Conservation (phyloP, 257 asterid species). For the Henckelia pumila region DNA sequence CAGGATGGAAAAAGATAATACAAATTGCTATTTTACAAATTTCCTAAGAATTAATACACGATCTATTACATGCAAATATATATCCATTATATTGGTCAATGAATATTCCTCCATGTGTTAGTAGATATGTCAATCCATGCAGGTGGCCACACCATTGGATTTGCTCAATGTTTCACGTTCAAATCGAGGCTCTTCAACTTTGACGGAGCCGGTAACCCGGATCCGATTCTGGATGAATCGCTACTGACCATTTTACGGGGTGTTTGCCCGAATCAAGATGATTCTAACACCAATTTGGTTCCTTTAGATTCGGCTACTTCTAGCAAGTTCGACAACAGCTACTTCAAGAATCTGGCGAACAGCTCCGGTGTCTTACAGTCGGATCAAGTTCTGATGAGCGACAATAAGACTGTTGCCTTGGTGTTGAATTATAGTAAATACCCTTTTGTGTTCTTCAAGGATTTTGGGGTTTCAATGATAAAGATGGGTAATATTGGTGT, state of each 20-base stretch:
- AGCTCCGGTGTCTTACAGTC: slow-evolving; percentile 57
- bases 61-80: background rate
- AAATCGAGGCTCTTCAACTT: slow-evolving; percentile 62
- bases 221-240: slow-evolving; percentile 50
- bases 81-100: background rate
- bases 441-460: slow-evolving; percentile 49
- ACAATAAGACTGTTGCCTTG: slow-evolving; percentile 47
- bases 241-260: slow-evolving; percentile 38
- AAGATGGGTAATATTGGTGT: slow-evolving; percentile 62
- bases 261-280: slow-evolving; percentile 44
- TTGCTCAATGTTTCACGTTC: slow-evolving; percentile 71
- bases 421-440: slow-evolving; percentile 44
- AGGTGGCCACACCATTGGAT: slow-evolving; percentile 81
- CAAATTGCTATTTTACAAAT: too few species aligned
- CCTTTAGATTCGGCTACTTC: slow-evolving; percentile 44
- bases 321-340: slow-evolving; percentile 54
- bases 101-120: background rate
- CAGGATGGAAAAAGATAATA: too few species aligned
- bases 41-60: too few species aligned
- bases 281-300: slow-evolving; percentile 52
- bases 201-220: slow-evolving; percentile 79
- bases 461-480: slow-evolving; percentile 57
- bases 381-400: slow-evolving; percentile 63
- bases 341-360: slow-evolving; percentile 52
- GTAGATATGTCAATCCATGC: slow-evolving; percentile 16